Evolutionary conservation across 345 rosid genomes (phyloP), one percentile per base, ranked within the genome.

Genomic region (Moricandia arvensis): DNA sequence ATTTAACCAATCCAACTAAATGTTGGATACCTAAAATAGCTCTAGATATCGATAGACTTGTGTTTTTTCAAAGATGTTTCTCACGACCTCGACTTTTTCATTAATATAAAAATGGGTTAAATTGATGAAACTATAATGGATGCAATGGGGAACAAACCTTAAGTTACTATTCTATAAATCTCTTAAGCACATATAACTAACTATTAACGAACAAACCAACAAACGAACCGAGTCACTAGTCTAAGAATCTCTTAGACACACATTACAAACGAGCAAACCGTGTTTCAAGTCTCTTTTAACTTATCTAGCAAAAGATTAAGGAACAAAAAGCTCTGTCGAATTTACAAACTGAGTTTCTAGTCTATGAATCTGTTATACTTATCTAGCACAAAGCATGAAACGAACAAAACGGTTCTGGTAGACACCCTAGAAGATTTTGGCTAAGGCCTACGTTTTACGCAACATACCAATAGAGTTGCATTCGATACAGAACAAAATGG

Each of bases 91-190:
- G 63, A 13, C 57, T 41, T 66, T 55, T 29, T 3, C 24, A 7
- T 16, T 68, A 45, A 34, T 29, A 60, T 68, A 75, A 68, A n/a
- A 8, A 8, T 9, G 15, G 9, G 1, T 59, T 65, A 47, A 21
- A 65, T 71, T 77, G 26, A 65, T 55, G 75, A 45, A 55, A 17
- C n/a, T n/a, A n/a, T n/a, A 71, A 75, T 61, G 41, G 66, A 59
- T 66, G 43, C 18, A 51, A 29, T 16, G 68, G 27, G 29, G 75
- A 41, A 18, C 15, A 37, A 33, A 63, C 34, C 69, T 17, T 38
- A 47, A 61, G 64, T 59, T 76, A 45, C 33, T 61, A 75, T 12
- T 27, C 45, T 51, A 63, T 7, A n/a, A 76, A 55, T 37, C 37
- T 63, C 13, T 62, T 37, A 29, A 69, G 17, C 64, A 53, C 17